A percentile compares a stretch with the other conserved stretches of the same genome.
These are phyloP conservation scores for Neurospora sp. DNA, from an alignment of 495 filamentous ascomycete genomes.

Conservation along the genomic window DNA sequence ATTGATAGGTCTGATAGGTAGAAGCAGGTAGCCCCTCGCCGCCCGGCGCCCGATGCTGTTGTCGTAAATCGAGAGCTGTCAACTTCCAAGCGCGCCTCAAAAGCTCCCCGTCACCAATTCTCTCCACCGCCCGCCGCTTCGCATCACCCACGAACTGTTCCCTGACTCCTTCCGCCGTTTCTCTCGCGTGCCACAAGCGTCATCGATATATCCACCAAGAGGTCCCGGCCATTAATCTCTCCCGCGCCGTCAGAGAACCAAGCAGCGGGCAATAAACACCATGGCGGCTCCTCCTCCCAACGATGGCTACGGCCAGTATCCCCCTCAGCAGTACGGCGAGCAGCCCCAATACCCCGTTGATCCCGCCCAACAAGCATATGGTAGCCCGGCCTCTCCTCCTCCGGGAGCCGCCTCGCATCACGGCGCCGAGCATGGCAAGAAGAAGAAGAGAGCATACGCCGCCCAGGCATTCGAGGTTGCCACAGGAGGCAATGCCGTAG, in stretches of 20 bases:
- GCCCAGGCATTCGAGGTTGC: conserved; percentile 91
- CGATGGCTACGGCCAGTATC: conserved; percentile 47
- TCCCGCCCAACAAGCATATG: conserved; percentile 23
- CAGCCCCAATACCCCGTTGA: conserved; percentile 30
- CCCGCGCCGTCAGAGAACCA: background rate
- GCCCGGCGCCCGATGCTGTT: background rate
- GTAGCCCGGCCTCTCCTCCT: conserved; percentile 29
- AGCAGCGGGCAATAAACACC: conserved; percentile 12
- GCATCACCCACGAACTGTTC: background rate
- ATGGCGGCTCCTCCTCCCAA: conserved; percentile 42
- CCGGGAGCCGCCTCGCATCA: conserved; percentile 28
- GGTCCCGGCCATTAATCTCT: background rate
- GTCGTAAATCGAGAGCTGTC: background rate
- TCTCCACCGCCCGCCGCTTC: background rate
- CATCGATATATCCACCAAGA: background rate
- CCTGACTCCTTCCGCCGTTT: background rate
- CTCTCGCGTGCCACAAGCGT: background rate
- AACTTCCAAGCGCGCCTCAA: background rate
- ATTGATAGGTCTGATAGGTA: background rate
- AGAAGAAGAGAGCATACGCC: conserved; percentile 89
- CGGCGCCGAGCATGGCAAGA: conserved; percentile 42
- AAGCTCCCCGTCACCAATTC: background rate
- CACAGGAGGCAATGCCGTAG: conserved; percentile 72
- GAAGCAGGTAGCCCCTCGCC: background rate
- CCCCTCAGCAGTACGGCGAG: conserved; percentile 52